These are phyloP conservation scores for Penicillium sp. DNA, from an alignment of 2,329 filamentous ascomycete species.

Conservation along the genomic window DNA sequence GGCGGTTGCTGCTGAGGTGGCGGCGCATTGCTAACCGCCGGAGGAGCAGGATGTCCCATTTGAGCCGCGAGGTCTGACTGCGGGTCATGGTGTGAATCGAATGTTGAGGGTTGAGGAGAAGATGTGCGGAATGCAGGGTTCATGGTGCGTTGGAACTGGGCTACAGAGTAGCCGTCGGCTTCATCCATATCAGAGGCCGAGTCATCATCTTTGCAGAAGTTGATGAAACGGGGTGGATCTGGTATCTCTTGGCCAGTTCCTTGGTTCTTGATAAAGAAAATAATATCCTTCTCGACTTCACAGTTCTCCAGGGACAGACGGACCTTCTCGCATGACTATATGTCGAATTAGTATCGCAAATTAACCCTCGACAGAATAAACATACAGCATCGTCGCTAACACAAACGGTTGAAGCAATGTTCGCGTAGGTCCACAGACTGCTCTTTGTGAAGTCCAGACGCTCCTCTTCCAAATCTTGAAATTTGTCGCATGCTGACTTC, in stretches of 20 bases:
- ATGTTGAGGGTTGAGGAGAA: slow-evolving; percentile 90
- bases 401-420: slow-evolving; percentile 94
- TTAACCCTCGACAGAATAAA: slow-evolving; percentile 7
- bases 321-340: slow-evolving; percentile 86
- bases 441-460: slow-evolving; percentile 95
- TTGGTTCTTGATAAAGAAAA: slow-evolving; percentile 78
- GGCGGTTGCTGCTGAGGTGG: slow-evolving; percentile 47
- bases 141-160: slow-evolving; percentile 91
- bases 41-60: slow-evolving; percentile 59
- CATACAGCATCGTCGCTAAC: slow-evolving; percentile 84
- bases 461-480: slow-evolving; percentile 97
- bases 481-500: slow-evolving; percentile 96
- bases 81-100: slow-evolving; percentile 87
- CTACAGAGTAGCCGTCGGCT: slow-evolving; percentile 94
- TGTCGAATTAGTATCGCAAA: slow-evolving; percentile 12
- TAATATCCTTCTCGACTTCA: slow-evolving; percentile 95
- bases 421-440: slow-evolving; percentile 96
- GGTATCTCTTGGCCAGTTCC: slow-evolving; percentile 97
- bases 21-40: slow-evolving; percentile 51
- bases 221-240: slow-evolving; percentile 96
- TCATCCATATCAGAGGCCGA: slow-evolving; percentile 79
- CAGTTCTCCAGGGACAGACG: slow-evolving; percentile 89
- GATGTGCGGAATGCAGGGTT: slow-evolving; percentile 96
- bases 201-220: slow-evolving; percentile 89
- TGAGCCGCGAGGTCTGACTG: slow-evolving; percentile 70